These are phyloP conservation scores for Umbelopsis isabellina DNA, from an alignment of 192 early-diverging fungal genomes.

Conservation along the genomic window DNA sequence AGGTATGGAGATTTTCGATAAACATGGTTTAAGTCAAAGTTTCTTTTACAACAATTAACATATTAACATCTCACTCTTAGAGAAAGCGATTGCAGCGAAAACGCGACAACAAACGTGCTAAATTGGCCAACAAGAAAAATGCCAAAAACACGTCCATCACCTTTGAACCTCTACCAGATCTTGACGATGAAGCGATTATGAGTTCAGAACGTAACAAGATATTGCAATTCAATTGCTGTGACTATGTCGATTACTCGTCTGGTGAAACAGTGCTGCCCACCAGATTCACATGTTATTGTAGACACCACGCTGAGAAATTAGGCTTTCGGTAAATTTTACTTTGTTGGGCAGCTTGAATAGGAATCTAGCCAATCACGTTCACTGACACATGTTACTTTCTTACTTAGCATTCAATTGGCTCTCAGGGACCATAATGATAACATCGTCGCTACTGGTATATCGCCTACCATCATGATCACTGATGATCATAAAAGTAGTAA, in stretches of 20 bases:
- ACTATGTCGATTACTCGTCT: slow-evolving; percentile 72
- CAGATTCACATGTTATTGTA: slow-evolving; percentile 86
- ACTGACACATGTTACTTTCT: background rate
- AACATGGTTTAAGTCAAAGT: slow-evolving; percentile 18
- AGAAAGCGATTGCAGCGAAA: slow-evolving; percentile 53
- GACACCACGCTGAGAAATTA: slow-evolving; percentile 82
- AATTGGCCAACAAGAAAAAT: slow-evolving; percentile 50
- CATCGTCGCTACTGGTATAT: slow-evolving; percentile 71
- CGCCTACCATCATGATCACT: slow-evolving; percentile 86
- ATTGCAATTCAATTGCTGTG: slow-evolving; percentile 77
- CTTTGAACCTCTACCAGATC: slow-evolving; percentile 49
- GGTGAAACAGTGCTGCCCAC: slow-evolving; percentile 81
- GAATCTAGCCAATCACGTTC: background rate
- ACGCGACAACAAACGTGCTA: slow-evolving; percentile 57
- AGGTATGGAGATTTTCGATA: slow-evolving; percentile 49
- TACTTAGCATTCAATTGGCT: slow-evolving; percentile 66
- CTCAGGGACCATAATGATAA: slow-evolving; percentile 58
- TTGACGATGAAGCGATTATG: slow-evolving; percentile 57
- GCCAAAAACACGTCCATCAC: slow-evolving; percentile 57
- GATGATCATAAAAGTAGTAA: slow-evolving; percentile 89
- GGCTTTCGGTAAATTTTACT: slow-evolving; percentile 69
- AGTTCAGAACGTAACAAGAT: slow-evolving; percentile 65
- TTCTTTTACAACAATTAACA: background rate
- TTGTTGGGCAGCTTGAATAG: background rate
- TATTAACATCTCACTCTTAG: slow-evolving; percentile 22